Conservation (phyloP, 2,329 filamentous ascomycete genomes). For the Diaporthe citri region DNA sequence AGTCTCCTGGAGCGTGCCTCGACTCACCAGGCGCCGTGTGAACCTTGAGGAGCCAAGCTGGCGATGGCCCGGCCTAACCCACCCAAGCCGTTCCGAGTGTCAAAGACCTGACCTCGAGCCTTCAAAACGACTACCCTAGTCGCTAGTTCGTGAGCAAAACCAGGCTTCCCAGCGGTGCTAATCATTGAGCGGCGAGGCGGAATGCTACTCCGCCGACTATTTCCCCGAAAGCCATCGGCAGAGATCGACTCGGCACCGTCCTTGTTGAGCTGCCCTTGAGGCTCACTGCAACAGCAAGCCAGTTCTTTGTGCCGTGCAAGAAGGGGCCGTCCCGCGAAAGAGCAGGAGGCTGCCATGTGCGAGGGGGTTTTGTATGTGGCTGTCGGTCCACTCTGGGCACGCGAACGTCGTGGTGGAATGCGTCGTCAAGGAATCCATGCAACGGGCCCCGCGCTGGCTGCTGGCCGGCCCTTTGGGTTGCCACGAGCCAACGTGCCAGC, state of each 20-base stretch:
- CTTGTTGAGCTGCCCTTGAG: background rate
- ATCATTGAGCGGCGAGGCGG: constrained; percentile 5
- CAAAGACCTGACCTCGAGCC: constrained; percentile 9
- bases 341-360: background rate
- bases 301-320: background rate
- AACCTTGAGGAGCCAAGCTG: constrained; percentile 13
- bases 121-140: constrained; percentile 10
- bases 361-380: background rate
- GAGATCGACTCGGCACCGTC: background rate
- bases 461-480: constrained; percentile 26
- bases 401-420: constrained; percentile 18
- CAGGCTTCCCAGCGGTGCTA: constrained; percentile 13
- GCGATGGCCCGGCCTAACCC: background rate
- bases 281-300: background rate
- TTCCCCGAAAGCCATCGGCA: constrained; percentile 6
- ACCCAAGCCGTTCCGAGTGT: background rate
- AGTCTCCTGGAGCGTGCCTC: constrained; percentile 4
- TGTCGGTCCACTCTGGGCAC: background rate
- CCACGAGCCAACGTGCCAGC: constrained; percentile 29
- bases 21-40: background rate
- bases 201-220: constrained; percentile 21
- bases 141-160: constrained; percentile 3
- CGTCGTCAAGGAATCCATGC: constrained; percentile 29
- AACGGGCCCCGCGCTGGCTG: constrained; percentile 10
- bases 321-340: background rate